Evolutionary conservation across 441 rosid genomes (phyloP).

Genomic region (Metrosideros polymorpha): DNA sequence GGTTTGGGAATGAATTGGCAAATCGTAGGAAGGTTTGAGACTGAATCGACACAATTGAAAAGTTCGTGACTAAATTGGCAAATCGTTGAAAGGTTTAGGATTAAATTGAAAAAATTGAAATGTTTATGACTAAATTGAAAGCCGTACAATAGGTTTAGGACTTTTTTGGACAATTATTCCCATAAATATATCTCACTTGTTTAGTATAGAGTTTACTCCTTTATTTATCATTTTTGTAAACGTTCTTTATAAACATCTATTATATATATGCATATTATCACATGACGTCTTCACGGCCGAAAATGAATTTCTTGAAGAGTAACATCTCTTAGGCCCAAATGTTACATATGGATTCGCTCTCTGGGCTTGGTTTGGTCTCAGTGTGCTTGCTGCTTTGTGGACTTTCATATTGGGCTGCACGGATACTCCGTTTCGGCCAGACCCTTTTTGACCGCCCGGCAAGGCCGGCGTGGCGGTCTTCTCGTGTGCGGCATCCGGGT

Average conservation of each 20-base stretch:
- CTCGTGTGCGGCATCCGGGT: slow-evolving; percentile 82
- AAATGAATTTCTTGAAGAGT: no score
- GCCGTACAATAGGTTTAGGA: no score
- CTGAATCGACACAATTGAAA: no score
- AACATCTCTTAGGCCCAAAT: background rate
- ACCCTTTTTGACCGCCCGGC: slow-evolving; percentile 81
- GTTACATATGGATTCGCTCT: background rate
- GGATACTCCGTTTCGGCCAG: slow-evolving; percentile 31
- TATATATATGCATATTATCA: background rate
- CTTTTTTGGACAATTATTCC: no score
- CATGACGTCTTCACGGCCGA: background rate
- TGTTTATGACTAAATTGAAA: no score
- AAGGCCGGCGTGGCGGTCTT: slow-evolving; percentile 77
- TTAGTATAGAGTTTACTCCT: background rate
- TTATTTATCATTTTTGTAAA: background rate
- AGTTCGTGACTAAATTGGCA: no score
- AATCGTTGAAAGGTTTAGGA: no score
- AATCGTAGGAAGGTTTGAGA: no score
- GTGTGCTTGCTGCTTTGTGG: background rate
- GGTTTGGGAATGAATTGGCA: no score
- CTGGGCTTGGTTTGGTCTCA: background rate
- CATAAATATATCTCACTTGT: background rate
- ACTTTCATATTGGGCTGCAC: background rate
- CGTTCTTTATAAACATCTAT: background rate
- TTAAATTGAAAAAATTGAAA: no score